A percentile compares a stretch with the other conserved stretches of the same genome.
Evolutionary conservation across 2,329 filamentous ascomycete genomes (phyloP).

Genomic region (Huntiella bhutanensis): DNA sequence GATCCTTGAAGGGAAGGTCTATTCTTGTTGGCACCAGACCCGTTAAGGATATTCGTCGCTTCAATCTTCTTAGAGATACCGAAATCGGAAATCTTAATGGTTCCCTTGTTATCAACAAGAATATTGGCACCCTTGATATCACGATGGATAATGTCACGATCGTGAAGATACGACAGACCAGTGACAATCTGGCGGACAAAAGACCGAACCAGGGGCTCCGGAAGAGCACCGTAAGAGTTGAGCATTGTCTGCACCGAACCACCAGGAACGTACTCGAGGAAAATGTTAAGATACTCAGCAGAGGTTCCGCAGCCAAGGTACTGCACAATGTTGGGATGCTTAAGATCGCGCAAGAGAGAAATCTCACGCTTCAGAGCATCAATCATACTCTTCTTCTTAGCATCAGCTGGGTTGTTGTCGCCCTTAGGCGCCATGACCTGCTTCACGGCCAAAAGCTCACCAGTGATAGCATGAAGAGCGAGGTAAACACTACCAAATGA

Average conservation of each 20-base stretch:
- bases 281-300: conserved; percentile 89
- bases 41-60: conserved; percentile 63
- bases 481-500: conserved; percentile 94
- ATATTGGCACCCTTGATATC: conserved; percentile 99
- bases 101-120: conserved; percentile 95
- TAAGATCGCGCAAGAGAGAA: conserved; percentile 75
- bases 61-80: conserved; percentile 97
- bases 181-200: conserved; percentile 92
- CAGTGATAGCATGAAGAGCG: conserved; percentile 84
- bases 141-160: conserved; percentile 87
- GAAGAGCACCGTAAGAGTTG: conserved; percentile 89
- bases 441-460: conserved; percentile 94
- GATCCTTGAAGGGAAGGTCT: conserved; percentile 78
- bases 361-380: conserved; percentile 95
- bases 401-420: conserved; percentile 62
- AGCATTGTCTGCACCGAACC: conserved; percentile 97
- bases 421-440: conserved; percentile 82
- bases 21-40: conserved; percentile 47
- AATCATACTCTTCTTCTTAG: conserved; percentile 95
- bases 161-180: conserved; percentile 83
- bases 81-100: conserved; percentile 98
- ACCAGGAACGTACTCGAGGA: conserved; percentile 95
- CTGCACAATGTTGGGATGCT: conserved; percentile 94
- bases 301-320: conserved; percentile 92
- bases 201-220: conserved; percentile 82